phyloP scores from a whole-genome alignment of 2,329 filamentous ascomycete species.

The Cercospora citrullina region DNA sequence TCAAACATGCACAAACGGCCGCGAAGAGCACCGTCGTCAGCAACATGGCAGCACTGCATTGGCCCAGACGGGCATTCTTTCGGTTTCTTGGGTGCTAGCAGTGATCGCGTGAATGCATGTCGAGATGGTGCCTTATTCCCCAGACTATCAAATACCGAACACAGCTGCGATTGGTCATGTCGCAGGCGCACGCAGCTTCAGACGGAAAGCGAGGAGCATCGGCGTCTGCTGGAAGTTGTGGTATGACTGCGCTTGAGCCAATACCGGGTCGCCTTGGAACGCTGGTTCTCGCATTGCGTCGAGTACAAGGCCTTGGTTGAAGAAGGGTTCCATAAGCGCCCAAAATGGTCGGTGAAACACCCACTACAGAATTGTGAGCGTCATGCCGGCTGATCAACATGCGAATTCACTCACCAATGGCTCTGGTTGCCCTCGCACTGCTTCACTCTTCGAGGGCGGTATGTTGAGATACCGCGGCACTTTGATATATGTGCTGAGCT shows the following conservation, averaged over 20 bases:
- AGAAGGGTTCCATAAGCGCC: conserved; percentile 49
- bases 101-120: background rate
- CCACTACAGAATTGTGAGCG: conserved; percentile 26
- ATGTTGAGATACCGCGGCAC: conserved; percentile 49
- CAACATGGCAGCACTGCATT: background rate
- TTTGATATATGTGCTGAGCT: conserved; percentile 41
- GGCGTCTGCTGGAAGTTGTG: conserved; percentile 43
- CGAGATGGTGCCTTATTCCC: background rate
- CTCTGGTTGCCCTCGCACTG: conserved; percentile 34
- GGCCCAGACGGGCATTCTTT: background rate
- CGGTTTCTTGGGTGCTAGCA: background rate
- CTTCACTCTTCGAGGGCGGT: conserved; percentile 43
- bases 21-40: background rate
- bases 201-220: conserved; percentile 40
- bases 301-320: conserved; percentile 45
- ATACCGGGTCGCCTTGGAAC: conserved; percentile 42
- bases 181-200: conserved; percentile 5
- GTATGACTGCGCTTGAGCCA: conserved; percentile 38
- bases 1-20: background rate
- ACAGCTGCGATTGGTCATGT: conserved; percentile 3
- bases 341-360: conserved; percentile 51
- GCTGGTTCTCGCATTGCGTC: conserved; percentile 52
- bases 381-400: conserved; percentile 27
- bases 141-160: conserved; percentile 1
- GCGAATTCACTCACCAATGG: conserved; percentile 30